phyloP scores from a whole-genome alignment of 345 rosid genomes.

The Hypericum androsaemum region DNA sequence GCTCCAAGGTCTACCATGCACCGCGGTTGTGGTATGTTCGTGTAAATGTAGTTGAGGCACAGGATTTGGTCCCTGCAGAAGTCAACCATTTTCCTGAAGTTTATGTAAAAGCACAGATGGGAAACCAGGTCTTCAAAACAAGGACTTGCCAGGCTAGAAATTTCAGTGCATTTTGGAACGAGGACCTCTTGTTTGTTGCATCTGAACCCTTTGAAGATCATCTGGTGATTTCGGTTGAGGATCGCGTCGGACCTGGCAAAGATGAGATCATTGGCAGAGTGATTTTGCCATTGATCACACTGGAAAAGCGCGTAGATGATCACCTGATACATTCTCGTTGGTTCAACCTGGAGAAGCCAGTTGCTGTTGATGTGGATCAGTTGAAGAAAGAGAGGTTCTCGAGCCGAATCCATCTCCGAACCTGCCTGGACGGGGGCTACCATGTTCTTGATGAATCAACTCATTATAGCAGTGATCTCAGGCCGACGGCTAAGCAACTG shows the following conservation, averaged over 20 bases:
- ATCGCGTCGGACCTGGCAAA: constrained; percentile 23
- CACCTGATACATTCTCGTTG: constrained; percentile 24
- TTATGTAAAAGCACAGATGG: constrained; percentile 23
- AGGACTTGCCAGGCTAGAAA: constrained; percentile 22
- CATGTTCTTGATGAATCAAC: constrained; percentile 31
- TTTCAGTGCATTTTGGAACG: constrained; percentile 25
- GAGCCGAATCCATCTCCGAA: constrained; percentile 25
- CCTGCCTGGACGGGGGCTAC: constrained; percentile 27
- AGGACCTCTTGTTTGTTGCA: constrained; percentile 29
- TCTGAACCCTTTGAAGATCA: constrained; percentile 27
- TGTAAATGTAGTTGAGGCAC: constrained; percentile 27
- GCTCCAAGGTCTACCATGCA: constrained; percentile 29
- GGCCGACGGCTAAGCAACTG: constrained; percentile 27
- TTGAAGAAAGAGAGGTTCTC: constrained; percentile 24
- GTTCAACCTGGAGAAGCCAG: constrained; percentile 29
- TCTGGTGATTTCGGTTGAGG: constrained; percentile 26
- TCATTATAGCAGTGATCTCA: constrained; percentile 26
- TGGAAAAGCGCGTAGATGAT: constrained; percentile 28
- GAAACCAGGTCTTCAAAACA: constrained; percentile 24
- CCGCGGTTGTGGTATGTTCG: constrained; percentile 27
- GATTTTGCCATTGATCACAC: constrained; percentile 17
- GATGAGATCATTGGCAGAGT: constrained; percentile 27
- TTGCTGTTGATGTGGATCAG: constrained; percentile 24
- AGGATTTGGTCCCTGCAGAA: constrained; percentile 24
- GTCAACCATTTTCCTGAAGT: constrained; percentile 24